phyloP scores from a whole-genome alignment of 2,329 filamentous ascomycete genomes.

The Aspergillus uvarum region DNA sequence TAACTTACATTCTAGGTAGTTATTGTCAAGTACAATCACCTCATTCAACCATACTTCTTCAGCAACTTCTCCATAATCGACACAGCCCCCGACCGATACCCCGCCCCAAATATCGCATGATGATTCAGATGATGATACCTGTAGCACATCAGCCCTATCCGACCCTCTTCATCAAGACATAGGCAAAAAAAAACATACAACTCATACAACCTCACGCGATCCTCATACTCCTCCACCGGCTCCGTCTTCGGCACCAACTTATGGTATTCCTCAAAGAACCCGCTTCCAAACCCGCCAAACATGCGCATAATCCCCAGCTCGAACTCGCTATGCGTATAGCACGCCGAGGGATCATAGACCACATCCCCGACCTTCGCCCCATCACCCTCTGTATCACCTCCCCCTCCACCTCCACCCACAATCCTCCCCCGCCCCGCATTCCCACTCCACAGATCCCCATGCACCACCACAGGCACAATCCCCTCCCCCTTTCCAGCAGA shows the following conservation, averaged over 20 bases:
- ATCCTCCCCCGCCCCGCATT: slow-evolving; percentile 72
- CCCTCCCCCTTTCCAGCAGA: slow-evolving; percentile 48
- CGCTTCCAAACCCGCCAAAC: slow-evolving; percentile 81
- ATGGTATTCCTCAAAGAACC: slow-evolving; percentile 78
- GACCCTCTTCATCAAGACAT: neutral
- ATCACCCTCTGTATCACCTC: slow-evolving; percentile 40
- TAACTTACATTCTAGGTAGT: too few relatives aligned
- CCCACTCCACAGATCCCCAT: slow-evolving; percentile 92
- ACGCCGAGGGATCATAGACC: slow-evolving; percentile 76
- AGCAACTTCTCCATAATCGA: slow-evolving; percentile 75
- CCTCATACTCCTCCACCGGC: slow-evolving; percentile 79
- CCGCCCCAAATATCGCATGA: slow-evolving; percentile 76
- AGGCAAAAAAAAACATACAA: slow-evolving; percentile 57
- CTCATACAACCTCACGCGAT: slow-evolving; percentile 78
- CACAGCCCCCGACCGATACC: slow-evolving; percentile 74
- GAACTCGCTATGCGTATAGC: slow-evolving; percentile 85
- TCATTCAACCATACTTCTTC: slow-evolving; percentile 62
- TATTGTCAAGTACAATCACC: neutral
- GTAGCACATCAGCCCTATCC: slow-evolving; percentile 14
- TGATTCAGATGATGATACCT: slow-evolving; percentile 92
- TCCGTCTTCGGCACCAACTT: slow-evolving; percentile 73
- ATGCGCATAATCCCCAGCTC: slow-evolving; percentile 93
- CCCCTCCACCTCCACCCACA: slow-evolving; percentile 36
- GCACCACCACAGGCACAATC: slow-evolving; percentile 75
- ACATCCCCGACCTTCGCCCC: slow-evolving; percentile 61